A percentile compares a stretch with the other conserved stretches of the same genome.
phyloP scores from a whole-genome alignment of 768 basidiomycete species.

The Piloderma croceum region DNA sequence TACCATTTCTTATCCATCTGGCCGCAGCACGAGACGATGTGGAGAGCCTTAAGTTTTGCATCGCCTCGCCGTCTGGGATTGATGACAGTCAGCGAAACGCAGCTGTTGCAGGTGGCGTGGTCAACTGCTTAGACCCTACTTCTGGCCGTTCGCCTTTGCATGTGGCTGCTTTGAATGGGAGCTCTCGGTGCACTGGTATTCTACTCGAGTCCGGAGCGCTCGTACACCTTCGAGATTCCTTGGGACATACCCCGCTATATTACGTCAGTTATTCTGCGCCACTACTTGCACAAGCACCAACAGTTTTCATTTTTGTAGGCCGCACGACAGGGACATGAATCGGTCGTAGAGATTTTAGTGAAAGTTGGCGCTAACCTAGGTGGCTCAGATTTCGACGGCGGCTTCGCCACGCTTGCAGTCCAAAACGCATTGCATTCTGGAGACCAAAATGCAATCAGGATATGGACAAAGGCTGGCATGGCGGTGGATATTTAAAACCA shows the following conservation, averaged over 20 bases:
- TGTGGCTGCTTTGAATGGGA: constrained; percentile 69
- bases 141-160: constrained; percentile 76
- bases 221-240: constrained; percentile 72
- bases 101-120: constrained; percentile 57
- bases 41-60: constrained; percentile 56
- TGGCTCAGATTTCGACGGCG: constrained; percentile 53
- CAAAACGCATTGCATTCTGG: constrained; percentile 32
- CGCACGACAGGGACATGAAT: constrained; percentile 62
- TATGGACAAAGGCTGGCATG: constrained; percentile 54
- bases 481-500: constrained; percentile 1
- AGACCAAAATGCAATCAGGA: constrained; percentile 38
- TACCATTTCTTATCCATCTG: constrained; percentile 75
- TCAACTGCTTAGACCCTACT: constrained; percentile 65
- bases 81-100: constrained; percentile 17
- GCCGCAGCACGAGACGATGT: constrained; percentile 69
- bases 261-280: constrained; percentile 45
- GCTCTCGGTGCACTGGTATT: constrained; percentile 35
- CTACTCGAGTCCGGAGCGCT: constrained; percentile 72
- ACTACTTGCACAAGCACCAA: background rate
- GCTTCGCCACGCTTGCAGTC: constrained; percentile 49
- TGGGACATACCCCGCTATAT: constrained; percentile 82
- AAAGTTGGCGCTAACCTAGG: constrained; percentile 72
- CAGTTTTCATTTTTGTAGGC: constrained; percentile 41
- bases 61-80: constrained; percentile 27
- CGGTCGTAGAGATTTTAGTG: constrained; percentile 57